Conservation (phyloP, 2,329 filamentous ascomycete genomes). For the Monosporascus cannonballus region DNA sequence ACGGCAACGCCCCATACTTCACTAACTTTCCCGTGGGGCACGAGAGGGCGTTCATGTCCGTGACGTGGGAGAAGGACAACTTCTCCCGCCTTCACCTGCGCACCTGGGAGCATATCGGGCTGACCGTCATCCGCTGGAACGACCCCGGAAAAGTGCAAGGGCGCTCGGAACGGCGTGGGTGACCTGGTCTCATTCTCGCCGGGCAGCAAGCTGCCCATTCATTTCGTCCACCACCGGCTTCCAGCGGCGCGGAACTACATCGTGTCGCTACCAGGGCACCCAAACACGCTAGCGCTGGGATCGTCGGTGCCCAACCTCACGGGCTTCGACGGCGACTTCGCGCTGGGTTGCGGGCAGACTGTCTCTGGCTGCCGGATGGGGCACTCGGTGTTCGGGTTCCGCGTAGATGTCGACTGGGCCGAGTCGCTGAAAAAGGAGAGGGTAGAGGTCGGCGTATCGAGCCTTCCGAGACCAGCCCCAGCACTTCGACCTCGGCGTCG, state of each 20-base stretch:
- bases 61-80: constrained; percentile 2
- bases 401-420: background rate
- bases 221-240: background rate
- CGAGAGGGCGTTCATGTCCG: constrained; percentile 6
- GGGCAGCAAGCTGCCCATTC: background rate
- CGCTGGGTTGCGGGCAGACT: background rate
- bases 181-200: background rate
- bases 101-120: background rate
- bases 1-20: constrained; percentile 1
- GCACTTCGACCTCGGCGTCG: constrained; percentile 16
- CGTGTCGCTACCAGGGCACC: background rate
- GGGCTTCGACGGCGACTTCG: background rate
- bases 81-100: background rate
- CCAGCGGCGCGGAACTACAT: background rate
- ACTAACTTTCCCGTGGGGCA: constrained; percentile 4
- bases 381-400: background rate
- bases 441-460: background rate
- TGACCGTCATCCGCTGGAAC: background rate
- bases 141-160: background rate
- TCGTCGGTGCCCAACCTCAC: background rate
- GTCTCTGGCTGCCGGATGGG: background rate
- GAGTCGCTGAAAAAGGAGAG: background rate
- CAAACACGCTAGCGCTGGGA: background rate
- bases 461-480: constrained; percentile 1
- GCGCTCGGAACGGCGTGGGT: background rate